Percentiles rank a stretch among this genome's conserved stretches.
These are phyloP conservation scores for Ophiostoma novo-ulmi DNA, from an alignment of 2,329 filamentous ascomycete species.

Conservation along the genomic window DNA sequence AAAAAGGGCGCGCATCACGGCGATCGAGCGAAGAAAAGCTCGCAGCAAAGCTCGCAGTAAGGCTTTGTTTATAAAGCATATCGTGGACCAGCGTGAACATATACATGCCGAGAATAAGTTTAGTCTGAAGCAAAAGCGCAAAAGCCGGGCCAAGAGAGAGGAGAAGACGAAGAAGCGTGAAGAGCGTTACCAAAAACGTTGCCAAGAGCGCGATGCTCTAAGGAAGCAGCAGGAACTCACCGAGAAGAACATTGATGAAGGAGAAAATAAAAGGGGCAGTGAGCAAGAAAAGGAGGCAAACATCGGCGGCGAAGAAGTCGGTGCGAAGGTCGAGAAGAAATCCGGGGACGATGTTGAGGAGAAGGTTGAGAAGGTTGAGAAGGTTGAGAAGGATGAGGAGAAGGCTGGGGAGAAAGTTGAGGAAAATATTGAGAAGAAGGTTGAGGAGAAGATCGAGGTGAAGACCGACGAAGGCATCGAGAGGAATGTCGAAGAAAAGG, in stretches of 20 bases:
- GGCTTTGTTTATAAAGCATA: slow-evolving; percentile 44
- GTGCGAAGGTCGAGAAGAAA: slow-evolving; percentile 29
- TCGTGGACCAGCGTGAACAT: slow-evolving; percentile 35
- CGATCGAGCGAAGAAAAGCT: slow-evolving; percentile 41
- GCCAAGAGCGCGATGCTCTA: background rate
- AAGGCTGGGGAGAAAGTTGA: slow-evolving; percentile 21
- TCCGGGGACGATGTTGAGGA: slow-evolving; percentile 35
- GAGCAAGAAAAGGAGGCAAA: background rate
- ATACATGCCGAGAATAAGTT: slow-evolving; percentile 29
- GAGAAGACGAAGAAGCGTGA: background rate
- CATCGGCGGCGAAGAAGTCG: background rate
- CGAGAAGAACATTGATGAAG: slow-evolving; percentile 25
- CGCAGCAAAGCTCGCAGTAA: slow-evolving; percentile 41
- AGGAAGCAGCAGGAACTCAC: background rate
- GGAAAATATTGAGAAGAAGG: background rate
- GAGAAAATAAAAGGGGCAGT: slow-evolving; percentile 30
- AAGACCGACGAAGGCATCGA: background rate
- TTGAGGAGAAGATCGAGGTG: no score
- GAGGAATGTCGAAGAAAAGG: background rate
- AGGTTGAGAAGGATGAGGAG: slow-evolving; percentile 18
- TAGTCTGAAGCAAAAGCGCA: background rate
- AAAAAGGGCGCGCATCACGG: slow-evolving; percentile 42
- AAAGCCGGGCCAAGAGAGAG: background rate
- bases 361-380: slow-evolving; percentile 16
- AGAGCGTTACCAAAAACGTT: background rate